Base-by-base conservation (phyloP, 2,329 filamentous ascomycete species). In the Fusarium keratoplasticum region DNA sequence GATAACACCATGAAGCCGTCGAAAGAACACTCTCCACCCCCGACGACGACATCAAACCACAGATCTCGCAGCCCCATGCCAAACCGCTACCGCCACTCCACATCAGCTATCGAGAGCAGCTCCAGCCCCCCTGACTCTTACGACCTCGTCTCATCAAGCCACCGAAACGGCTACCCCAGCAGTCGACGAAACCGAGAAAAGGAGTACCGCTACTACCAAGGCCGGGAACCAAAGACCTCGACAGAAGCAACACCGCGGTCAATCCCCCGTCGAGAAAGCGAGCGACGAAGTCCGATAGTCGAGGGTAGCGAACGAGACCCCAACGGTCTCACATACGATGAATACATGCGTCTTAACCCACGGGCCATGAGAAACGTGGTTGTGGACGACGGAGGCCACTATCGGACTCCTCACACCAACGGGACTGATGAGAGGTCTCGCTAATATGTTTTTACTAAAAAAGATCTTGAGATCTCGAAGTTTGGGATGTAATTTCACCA, bases 161-260 rank as follows among this genome's bases (percentile, higher is more conserved):
- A 72, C 29, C 57, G 66, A 20, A 64, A 64, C 27, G 61, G 67
- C 13, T 62, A 66, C 58, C 59, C 70, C 2, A 70, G 71, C 60
- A 54, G 73, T 18, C 67, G 73, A 36, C 72, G 77, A 16, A 73
- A 33, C 25, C 70, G 80, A 16, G 77, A 78, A 25, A 78, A 80
- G 10, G 77, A 80, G 4, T 80, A 80, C 44, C 72, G 79, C 14
- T 75, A 75, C 42, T 77, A 79, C 25, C 80, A 81, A 54, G 71
- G 76, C 8, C 76, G 79, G 6, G 73, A 67, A 8, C 47, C 73
- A 11, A 76, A 63, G 50, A 47, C 63, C 2, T 44, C 67, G 6
- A 31, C 50, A 16, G 75, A 77, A 27, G 35, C 67, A 11, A 71
- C 75, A n/a, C 77, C 77, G 6, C 67, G 77, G 13, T 66, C 57